Evolutionary conservation across 2,329 filamentous ascomycete genomes (phyloP), one percentile per base, ranked within the genome.

Genomic region (Graphilbum sp.): DNA sequence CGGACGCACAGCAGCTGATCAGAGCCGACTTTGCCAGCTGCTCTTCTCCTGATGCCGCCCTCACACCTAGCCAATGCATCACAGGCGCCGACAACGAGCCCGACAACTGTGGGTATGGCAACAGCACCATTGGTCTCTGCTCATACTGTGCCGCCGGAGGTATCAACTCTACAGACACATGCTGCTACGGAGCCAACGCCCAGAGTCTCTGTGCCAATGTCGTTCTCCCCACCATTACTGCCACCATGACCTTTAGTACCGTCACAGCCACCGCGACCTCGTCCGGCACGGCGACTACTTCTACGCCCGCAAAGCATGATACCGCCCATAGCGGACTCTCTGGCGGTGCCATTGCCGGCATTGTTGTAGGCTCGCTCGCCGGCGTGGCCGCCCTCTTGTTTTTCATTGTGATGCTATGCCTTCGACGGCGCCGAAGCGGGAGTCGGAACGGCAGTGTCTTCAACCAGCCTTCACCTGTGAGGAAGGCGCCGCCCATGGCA

Each of bases 1-100:
- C 59, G 38, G 71, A 81, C 53, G 76, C 83, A 36, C 69, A 79
- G 49, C 66, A 70, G 39, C 74, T 94, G 50, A 88, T 98, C 45
- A 72, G 87, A 49, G 82, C 90, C 37, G 90, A 98, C 56, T 95
- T 96, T 53, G 81, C 81, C 15, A 83, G 85, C 46, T 98, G 90
- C 55, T 75, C 85, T 10, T 64, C 88, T 31, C 87, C 90, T 9
- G 73, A 79, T n/a, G 66, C 80, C 43, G 78, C 90, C 0, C 67
- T 98, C 25, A 79, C 76, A 29, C 62, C 60, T n/a, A 68, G 69
- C 20, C 66, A 61, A 38, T 98, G 90, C 57, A 77, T 96, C 35
- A 60, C 69, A 31, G 90, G 79, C 34, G 72, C 73, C 38, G 59
- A 68, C 31, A 98, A 98, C 51, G 86, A 98, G 60, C 75, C 78